These are phyloP conservation scores for Oryza meyeriana DNA, from an alignment of 176 grass and related monocot genomes.

Conservation along the genomic window DNA sequence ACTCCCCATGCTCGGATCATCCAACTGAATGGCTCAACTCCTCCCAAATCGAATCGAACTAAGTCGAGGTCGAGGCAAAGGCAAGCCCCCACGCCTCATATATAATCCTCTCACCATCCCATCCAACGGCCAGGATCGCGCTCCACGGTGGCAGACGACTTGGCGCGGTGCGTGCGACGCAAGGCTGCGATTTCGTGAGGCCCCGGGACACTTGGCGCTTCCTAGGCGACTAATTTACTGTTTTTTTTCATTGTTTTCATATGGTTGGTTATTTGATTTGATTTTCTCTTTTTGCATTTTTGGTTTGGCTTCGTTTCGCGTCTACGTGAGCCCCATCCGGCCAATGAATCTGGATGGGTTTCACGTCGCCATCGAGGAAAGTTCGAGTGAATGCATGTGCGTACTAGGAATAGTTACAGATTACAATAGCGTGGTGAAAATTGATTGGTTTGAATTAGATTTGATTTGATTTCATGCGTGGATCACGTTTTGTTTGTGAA, in stretches of 20 bases:
- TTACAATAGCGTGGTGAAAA: background rate
- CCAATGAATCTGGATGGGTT: conserved; percentile 30
- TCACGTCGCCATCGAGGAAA: conserved; percentile 11
- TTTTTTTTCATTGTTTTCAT: background rate
- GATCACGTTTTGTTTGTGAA: background rate
- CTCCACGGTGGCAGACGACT: background rate
- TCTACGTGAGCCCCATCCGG: background rate
- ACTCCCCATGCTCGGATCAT: background rate
- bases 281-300: background rate
- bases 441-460: background rate
- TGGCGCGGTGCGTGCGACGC: conserved; percentile 12
- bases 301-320: background rate
- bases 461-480: background rate
- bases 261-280: background rate
- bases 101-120: background rate
- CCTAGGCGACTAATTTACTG: background rate
- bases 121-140: background rate
- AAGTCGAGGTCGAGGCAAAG: background rate
- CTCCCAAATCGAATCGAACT: background rate
- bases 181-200: conserved; percentile 24
- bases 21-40: background rate
- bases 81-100: background rate
- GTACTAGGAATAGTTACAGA: background rate
- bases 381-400: background rate
- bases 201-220: conserved; percentile 20